These are phyloP conservation scores for Croton laevigatus DNA, from an alignment of 441 rosid species.

Conservation along the genomic window DNA sequence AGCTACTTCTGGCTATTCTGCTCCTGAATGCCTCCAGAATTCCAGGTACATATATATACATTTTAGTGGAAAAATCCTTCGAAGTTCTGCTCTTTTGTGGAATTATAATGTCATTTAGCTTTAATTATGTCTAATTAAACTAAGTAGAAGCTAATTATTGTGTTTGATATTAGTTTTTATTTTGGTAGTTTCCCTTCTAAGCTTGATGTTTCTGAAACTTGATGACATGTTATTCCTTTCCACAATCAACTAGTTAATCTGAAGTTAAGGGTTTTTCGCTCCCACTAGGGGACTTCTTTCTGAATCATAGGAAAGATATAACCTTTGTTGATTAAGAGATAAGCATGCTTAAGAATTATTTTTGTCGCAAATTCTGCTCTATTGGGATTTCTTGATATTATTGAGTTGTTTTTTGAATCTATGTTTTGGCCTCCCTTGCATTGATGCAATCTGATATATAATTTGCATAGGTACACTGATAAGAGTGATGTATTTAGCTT, in stretches of 20 bases:
- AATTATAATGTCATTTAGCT: not conserved
- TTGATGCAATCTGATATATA: too few relatives aligned
- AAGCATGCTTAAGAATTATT: not conserved
- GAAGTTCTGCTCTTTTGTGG: not conserved
- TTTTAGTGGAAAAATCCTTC: not conserved
- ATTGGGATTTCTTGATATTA: not conserved
- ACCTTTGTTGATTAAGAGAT: not conserved
- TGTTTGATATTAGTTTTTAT: not conserved
- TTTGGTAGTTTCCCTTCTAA: not conserved
- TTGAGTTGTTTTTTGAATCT: not conserved
- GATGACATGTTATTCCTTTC: not conserved
- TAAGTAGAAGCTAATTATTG: not conserved
- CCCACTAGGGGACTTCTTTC: not conserved
- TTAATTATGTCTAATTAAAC: not conserved
- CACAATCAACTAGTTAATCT: too few relatives aligned
- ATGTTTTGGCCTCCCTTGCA: not conserved
- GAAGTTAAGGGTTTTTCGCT: too few relatives aligned
- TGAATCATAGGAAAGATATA: not conserved
- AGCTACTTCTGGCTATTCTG: conserved; percentile 48
- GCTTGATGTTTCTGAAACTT: not conserved
- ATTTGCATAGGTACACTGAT: conserved; percentile 62
- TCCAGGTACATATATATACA: conserved; percentile 52
- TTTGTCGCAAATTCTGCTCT: not conserved
- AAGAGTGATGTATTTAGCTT: conserved; percentile 94
- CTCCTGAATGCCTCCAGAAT: conserved; percentile 80